phyloP scores from a whole-genome alignment of 1,284 basidiomycete species.

The Rhodotorula sp. region DNA sequence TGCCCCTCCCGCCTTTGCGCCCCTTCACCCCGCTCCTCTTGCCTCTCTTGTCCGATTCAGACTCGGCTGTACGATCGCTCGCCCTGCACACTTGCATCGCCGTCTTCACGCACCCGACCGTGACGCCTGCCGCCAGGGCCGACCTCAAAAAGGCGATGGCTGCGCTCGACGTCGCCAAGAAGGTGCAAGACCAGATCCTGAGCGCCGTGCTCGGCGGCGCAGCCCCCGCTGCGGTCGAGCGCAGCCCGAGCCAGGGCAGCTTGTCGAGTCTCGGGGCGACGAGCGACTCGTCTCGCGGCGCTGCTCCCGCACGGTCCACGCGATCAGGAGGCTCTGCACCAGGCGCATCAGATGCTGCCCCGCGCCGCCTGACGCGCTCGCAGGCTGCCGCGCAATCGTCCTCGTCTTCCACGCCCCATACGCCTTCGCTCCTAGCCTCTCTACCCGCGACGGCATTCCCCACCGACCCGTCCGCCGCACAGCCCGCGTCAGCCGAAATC shows the following conservation, averaged over 20 bases:
- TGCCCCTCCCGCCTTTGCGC: conserved; percentile 73
- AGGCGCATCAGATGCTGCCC: neutral
- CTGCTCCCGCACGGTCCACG: neutral
- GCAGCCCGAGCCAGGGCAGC: conserved; percentile 20
- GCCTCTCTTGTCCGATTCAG: conserved; percentile 82
- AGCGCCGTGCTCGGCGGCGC: conserved; percentile 50
- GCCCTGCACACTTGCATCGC: conserved; percentile 77
- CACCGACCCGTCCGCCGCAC: conserved; percentile 29
- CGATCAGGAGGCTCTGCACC: neutral
- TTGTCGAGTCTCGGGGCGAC: neutral
- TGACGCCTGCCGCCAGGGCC: conserved; percentile 79
- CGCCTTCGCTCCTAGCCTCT: conserved; percentile 17
- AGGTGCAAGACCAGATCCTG: conserved; percentile 61
- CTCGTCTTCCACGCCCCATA: conserved; percentile 10
- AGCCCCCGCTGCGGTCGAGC: neutral
- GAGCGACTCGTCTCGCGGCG: neutral
- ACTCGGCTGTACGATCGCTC: conserved; percentile 82
- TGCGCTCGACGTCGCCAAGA: conserved; percentile 80
- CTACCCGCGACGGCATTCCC: conserved; percentile 33
- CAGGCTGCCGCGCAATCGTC: neutral
- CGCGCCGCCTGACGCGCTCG: conserved; percentile 16
- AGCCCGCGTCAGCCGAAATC: conserved; percentile 18
- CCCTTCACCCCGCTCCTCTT: conserved; percentile 80
- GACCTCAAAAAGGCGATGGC: conserved; percentile 91
- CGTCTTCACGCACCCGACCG: conserved; percentile 76